Base-by-base conservation (phyloP, 345 rosid genomes). In the Nasturtium officinale region DNA sequence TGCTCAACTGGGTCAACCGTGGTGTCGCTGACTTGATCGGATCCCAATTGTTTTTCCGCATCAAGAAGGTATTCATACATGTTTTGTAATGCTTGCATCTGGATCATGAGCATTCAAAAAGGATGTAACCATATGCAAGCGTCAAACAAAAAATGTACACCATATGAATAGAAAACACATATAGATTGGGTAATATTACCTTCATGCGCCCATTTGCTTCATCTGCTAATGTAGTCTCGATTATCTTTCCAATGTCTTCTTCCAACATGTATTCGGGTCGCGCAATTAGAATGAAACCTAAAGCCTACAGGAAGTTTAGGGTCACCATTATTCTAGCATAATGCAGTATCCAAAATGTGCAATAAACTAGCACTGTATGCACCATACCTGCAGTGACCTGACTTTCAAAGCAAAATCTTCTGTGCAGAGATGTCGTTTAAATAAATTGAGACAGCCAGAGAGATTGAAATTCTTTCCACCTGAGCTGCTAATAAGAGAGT, bases 251-350 rank as follows among this genome's bases (percentile, higher is more conserved):
- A 57, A 96, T 83, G 77, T 90, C 99, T 81, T 85, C 87, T 72
- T 92, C 98, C 88, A 95, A 87, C 99, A 95, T 95, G 87, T 83
- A 86, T 47, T 92, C 97, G 32, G 99, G 98, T 74, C 94, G 86
- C 23, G 98, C 97, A 75, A 92, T 95, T 68, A 95, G 87, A 81
- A 89, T 83, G 77, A 81, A 95, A 55, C 99, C 99, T 86, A 96
- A 85, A 47, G 98, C 99, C 99, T 92, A 74, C 80, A 81, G 65
- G 42, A 75, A 77, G 60, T 52, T 84, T 42, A 50, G 65, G 71
- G 75, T 61, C 18, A 38, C 48, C 30, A 69, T 51, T 13, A 69
- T 59, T 56, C 68, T 65, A 77, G 51, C 63, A 65, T 33, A 30
- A 32, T 72, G 23, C 38, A 77, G 45, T 32, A 42, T 18, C 29